Evolutionary conservation across 176 grass and related monocot genomes (phyloP), one percentile per base, ranked within the genome.

Genomic region (Musa acuminata): DNA sequence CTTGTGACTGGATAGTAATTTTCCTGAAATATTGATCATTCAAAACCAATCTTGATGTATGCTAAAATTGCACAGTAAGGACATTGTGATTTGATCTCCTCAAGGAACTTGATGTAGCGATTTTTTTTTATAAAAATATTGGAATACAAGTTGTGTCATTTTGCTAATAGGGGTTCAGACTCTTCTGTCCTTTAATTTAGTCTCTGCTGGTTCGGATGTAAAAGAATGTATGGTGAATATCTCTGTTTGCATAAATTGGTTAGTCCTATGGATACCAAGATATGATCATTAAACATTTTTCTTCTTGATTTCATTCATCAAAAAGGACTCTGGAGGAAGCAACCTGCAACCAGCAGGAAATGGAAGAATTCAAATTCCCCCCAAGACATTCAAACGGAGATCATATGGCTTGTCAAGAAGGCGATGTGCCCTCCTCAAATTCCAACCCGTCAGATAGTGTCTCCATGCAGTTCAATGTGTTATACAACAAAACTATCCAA

Each of bases 401-500:
- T 80, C 55, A 11, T 73, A 72, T 85, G 23, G 76, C 80, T 76
- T 78, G 80, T 52, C 79, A 78, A 79, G 84, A 89, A 50, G 83
- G 79, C 7, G 87, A 88, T 63, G 53, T 82, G 52, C 75, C 80
- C 35, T 87, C 81, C 79, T 80, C 82, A 58, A 76, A 83, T n/a
- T 87, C 86, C 76, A 83, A 83, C 59, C 64, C 57, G 79, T 86
- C 80, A 67, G 74, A 85, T 72, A 82, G 67, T 73, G 80, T 57
- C 11, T 23, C 73, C 49, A 82, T 82, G 19, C 80, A 78, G 27
- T 87, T 91, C 76, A 94, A 81, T 67, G 81, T 87, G 83, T 89
- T 82, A 59, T 90, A 91, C 85, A 94, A 84, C 80, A 94, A 87
- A 78, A 43, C 16, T 21, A 79, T 53, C 49, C 59, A 72, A 71